These are phyloP conservation scores for Potentilla sterilis DNA, from an alignment of 306 rosid genomes.

Conservation along the genomic window DNA sequence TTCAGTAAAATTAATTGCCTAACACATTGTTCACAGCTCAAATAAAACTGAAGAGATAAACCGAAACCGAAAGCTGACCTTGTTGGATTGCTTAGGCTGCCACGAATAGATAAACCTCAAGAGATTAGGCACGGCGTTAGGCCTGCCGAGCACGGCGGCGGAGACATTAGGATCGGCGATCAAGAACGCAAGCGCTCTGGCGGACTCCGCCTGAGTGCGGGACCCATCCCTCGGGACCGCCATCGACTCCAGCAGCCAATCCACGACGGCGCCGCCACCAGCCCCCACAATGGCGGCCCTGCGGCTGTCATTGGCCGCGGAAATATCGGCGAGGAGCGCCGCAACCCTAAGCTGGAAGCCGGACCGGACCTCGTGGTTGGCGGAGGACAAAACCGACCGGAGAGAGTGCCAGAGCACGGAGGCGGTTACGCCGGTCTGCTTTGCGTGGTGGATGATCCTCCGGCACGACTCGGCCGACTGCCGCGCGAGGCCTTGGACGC, in stretches of 20 bases:
- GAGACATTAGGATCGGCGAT: conserved; percentile 86
- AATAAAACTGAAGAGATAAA: not conserved
- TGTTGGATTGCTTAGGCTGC: conserved; percentile 77
- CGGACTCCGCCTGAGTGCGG: conserved; percentile 85
- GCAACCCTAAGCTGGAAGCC: conserved; percentile 94
- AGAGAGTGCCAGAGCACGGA: conserved; percentile 86
- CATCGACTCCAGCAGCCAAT: conserved; percentile 89
- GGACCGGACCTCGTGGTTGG: conserved; percentile 86
- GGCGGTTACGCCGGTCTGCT: conserved; percentile 75
- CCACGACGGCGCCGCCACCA: conserved; percentile 87
- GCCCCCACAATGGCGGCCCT: conserved; percentile 89
- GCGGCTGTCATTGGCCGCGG: conserved; percentile 72
- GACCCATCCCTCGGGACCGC: conserved; percentile 63
- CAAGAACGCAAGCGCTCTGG: conserved; percentile 90
- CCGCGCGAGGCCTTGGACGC: conserved; percentile 42
- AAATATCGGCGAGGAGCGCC: conserved; percentile 80
- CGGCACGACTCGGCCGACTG: conserved; percentile 50
- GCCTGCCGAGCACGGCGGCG: conserved; percentile 71
- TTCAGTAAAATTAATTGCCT: conserved; percentile 2
- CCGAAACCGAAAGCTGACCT: conserved; percentile 34
- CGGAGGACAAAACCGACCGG: conserved; percentile 75
- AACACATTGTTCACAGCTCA: not conserved
- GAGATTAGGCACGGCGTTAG: conserved; percentile 79
- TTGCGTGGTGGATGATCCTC: conserved; percentile 54
- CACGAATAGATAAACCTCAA: conserved; percentile 84